phyloP scores from a whole-genome alignment of 2,329 filamentous ascomycete species.

The Phialemonium atrogriseum region DNA sequence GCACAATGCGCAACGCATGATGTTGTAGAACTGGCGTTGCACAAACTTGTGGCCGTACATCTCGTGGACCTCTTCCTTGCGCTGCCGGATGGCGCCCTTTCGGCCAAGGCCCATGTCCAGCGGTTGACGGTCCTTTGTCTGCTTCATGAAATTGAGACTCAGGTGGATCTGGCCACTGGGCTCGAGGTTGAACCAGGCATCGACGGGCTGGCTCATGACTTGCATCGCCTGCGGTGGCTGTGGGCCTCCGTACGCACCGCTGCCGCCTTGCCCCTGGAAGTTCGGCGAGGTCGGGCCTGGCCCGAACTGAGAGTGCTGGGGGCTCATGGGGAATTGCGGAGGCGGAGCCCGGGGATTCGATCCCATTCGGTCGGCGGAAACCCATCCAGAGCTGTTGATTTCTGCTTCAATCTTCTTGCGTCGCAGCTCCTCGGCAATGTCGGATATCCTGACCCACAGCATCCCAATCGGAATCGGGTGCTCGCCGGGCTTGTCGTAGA shows the following conservation, averaged over 20 bases:
- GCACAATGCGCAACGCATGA: constrained; percentile 97
- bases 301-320: constrained; percentile 36
- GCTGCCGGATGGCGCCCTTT: constrained; percentile 92
- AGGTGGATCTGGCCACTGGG: constrained; percentile 89
- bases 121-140: constrained; percentile 71
- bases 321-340: constrained; percentile 51
- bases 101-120: constrained; percentile 87
- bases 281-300: constrained; percentile 34
- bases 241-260: constrained; percentile 16
- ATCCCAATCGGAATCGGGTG: constrained; percentile 88
- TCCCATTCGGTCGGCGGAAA: constrained; percentile 92
- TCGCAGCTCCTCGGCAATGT: constrained; percentile 95
- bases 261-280: constrained; percentile 14
- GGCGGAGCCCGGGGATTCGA: constrained; percentile 38
- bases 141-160: constrained; percentile 85
- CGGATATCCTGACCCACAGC: constrained; percentile 93
- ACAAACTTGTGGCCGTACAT: constrained; percentile 99
- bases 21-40: constrained; percentile 98
- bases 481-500: constrained; percentile 91
- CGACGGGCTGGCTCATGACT: constrained; percentile 57
- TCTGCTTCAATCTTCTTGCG: constrained; percentile 96
- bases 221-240: constrained; percentile 34
- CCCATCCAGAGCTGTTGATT: constrained; percentile 91
- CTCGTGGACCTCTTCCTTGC: constrained; percentile 96
- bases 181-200: constrained; percentile 95